Base-by-base conservation (phyloP, 208 protist species). In the Porcisia hertigi region DNA sequence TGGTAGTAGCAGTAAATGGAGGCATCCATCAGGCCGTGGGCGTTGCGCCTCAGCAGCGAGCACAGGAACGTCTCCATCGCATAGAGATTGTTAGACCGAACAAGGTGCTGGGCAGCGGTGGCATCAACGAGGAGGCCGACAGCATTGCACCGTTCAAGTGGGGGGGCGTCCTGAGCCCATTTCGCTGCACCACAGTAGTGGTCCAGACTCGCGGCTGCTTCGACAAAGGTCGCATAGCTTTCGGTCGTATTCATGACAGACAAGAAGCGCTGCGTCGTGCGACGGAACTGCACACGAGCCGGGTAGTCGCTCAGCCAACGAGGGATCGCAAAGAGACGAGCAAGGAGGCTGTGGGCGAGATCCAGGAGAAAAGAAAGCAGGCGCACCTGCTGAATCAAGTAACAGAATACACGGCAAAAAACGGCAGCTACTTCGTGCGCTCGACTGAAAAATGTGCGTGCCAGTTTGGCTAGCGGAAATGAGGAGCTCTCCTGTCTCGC, bases 171-270 rank as follows among this genome's bases (percentile, higher is more conserved):
- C 30, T 76, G 66, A 41, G 71, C 75, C 88, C 86, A 90, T 71
- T 79, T 69, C 6, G 77, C 80, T 16, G 87, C 74, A 6, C 88
- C 86, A 43, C 81, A 79, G 73, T 89, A 80, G 60, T 78, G 75
- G 41, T 92, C 86, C 30, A 90, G 80, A 53, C 71, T 74, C 18
- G 73, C 47, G 0, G 86, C 86, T 16, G 74, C 82, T 1, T 78
- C 63, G 2, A 83, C 70, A 67, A 81, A 90, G 39, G 88, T 90
- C 2, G 79, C 36, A 64, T 87, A 81, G 71, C 49, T 79, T 25
- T 88, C 86, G 12, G 88, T 88, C 16, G 88, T 87, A 76, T 87
- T 85, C 83, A 90, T 88, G 16, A 90, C 83, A n/a, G 77, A 63
- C 23, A 87, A 65, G 71, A 81, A 92, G n/a, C 86, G 79, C 62